phyloP scores from a whole-genome alignment of 352 stramenopile genomes.

The Stephanocyclus meneghinianus region DNA sequence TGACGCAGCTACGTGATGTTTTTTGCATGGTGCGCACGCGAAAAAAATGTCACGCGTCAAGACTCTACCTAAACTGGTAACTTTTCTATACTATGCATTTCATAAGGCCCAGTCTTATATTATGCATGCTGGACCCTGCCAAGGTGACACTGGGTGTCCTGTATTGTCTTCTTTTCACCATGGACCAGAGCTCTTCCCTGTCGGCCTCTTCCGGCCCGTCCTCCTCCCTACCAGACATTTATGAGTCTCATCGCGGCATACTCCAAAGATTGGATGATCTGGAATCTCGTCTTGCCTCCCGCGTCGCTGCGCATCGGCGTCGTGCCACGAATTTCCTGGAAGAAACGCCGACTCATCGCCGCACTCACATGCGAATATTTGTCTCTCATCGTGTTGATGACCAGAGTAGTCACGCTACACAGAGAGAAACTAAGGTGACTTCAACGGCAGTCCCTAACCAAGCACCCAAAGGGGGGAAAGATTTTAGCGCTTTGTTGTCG shows the following conservation, averaged over 20 bases:
- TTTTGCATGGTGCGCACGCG: no score
- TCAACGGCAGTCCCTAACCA: not conserved
- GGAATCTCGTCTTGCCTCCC: constrained; percentile 62
- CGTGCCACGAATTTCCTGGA: constrained; percentile 65
- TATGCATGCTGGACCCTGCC: no score
- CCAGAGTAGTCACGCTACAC: constrained; percentile 12
- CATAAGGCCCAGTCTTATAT: no score
- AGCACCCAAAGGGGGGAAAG: constrained; percentile 22
- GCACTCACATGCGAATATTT: constrained; percentile 72
- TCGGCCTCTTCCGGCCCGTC: not conserved
- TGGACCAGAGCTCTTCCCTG: not conserved
- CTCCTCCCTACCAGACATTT: constrained; percentile 26
- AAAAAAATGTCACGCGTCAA: no score
- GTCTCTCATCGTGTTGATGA: constrained; percentile 60
- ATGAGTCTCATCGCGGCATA: constrained; percentile 24
- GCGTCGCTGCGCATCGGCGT: constrained; percentile 51
- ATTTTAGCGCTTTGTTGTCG: constrained; percentile 41
- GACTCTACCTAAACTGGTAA: no score
- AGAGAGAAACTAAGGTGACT: constrained; percentile 5
- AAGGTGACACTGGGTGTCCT: no score
- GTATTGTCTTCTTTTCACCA: no score
- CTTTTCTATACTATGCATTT: no score
- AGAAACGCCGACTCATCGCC: constrained; percentile 48
- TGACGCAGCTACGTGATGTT: no score
- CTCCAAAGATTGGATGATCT: constrained; percentile 61